Conservation (phyloP, 441 rosid species). For the Syzygium malaccense region DNA sequence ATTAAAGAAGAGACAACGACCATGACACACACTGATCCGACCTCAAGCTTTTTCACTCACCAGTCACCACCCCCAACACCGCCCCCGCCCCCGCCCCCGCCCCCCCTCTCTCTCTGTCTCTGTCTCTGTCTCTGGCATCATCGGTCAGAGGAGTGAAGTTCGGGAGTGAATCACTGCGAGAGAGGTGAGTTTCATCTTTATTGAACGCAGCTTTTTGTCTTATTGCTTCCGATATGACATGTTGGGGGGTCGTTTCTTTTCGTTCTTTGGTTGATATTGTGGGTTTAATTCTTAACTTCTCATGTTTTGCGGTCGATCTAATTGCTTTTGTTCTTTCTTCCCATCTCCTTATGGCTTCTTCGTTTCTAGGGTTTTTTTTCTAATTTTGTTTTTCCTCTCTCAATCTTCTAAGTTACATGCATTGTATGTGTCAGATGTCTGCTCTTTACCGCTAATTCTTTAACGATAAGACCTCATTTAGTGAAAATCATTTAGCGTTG, state of each 20-base stretch:
- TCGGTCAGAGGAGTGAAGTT: neutral
- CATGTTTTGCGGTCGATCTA: neutral
- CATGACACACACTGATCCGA: neutral
- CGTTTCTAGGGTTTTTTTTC: neutral
- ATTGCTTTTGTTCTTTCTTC: neutral
- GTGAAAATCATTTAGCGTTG: rapidly evolving
- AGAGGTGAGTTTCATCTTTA: neutral
- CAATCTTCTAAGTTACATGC: neutral
- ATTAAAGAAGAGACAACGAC: neutral
- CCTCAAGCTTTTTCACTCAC: neutral
- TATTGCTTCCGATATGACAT: neutral
- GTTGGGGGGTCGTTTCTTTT: neutral
- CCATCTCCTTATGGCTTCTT: neutral
- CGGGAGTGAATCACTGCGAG: neutral
- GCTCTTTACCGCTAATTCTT: neutral
- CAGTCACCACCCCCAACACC: neutral
- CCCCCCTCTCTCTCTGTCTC: neutral
- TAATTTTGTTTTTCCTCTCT: neutral
- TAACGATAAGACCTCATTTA: neutral
- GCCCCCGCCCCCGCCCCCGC: neutral
- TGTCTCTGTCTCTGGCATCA: neutral
- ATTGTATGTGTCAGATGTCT: rapidly evolving
- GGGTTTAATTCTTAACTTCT: neutral
- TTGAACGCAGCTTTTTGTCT: neutral
- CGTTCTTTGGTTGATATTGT: neutral